phyloP scores from a whole-genome alignment of 345 rosid genomes.

The Corymbia maculata region DNA sequence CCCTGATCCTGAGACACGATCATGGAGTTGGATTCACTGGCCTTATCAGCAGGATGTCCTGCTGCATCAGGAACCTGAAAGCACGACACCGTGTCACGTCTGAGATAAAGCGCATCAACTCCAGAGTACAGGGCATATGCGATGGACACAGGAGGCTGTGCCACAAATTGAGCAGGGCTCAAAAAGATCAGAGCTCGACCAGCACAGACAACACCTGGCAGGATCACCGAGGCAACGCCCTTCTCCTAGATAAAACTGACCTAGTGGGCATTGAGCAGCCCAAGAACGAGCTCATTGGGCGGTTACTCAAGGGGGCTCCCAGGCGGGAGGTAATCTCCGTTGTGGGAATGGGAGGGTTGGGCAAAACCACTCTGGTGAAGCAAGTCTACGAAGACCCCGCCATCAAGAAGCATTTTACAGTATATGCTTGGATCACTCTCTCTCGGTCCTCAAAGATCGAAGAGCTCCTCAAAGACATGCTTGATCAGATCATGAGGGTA shows the following conservation, averaged over 20 bases:
- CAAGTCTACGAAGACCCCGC: constrained; percentile 13
- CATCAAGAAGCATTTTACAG: constrained; percentile 7
- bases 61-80: constrained; percentile 10
- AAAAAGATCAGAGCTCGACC: neutral
- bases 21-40: neutral
- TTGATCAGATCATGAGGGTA: constrained; percentile 10
- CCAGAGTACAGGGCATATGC: neutral
- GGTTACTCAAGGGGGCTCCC: neutral
- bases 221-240: constrained; percentile 14
- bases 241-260: constrained; percentile 16
- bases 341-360: constrained; percentile 29
- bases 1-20: constrained; percentile 1
- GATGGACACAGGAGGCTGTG: constrained; percentile 10
- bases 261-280: constrained; percentile 22
- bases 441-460: constrained; percentile 10
- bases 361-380: constrained; percentile 28
- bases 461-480: constrained; percentile 3
- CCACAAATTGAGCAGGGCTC: neutral
- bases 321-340: constrained; percentile 8
- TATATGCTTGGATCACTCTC: constrained; percentile 19
- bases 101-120: constrained; percentile 2
- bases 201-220: neutral
- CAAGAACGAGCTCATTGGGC: constrained; percentile 2
- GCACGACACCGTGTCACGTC: constrained; percentile 8
- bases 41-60: neutral